Conservation (phyloP, 192 early-diverging fungal species). For the Coemansia sp. region DNA sequence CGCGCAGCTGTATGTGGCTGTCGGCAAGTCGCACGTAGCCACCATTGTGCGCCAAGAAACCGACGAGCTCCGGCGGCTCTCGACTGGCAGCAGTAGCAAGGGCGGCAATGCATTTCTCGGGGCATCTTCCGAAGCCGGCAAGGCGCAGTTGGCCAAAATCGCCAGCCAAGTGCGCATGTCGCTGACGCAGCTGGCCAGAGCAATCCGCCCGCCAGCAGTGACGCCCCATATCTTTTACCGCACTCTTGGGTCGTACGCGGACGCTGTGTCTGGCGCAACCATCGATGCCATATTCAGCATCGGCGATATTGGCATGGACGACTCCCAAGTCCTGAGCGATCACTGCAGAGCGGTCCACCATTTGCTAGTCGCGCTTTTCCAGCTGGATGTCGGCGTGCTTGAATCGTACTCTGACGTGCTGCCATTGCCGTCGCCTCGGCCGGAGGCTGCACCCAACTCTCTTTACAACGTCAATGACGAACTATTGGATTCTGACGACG, state of each 20-base stretch:
- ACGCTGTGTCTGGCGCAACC: conserved; percentile 26
- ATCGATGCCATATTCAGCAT: conserved; percentile 19
- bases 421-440: background rate
- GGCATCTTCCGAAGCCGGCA: background rate
- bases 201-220: conserved; percentile 21
- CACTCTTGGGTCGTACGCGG: conserved; percentile 16
- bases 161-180: conserved; percentile 17
- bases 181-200: conserved; percentile 21
- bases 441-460: background rate
- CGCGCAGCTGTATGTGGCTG: conserved; percentile 7
- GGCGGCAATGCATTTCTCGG: conserved; percentile 9
- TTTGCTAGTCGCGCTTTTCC: conserved; percentile 9
- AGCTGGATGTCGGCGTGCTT: conserved; percentile 10
- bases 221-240: conserved; percentile 29
- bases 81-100: background rate
- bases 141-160: conserved; percentile 7
- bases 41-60: conserved; percentile 10
- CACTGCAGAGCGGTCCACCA: conserved; percentile 21
- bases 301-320: conserved; percentile 37
- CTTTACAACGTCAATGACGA: background rate
- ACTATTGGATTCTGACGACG: conserved; percentile 16
- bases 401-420: background rate
- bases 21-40: conserved; percentile 5
- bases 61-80: conserved; percentile 14
- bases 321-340: conserved; percentile 44